Base-by-base conservation (phyloP, 164 flowering plant species). In the Sextonia rubra region DNA sequence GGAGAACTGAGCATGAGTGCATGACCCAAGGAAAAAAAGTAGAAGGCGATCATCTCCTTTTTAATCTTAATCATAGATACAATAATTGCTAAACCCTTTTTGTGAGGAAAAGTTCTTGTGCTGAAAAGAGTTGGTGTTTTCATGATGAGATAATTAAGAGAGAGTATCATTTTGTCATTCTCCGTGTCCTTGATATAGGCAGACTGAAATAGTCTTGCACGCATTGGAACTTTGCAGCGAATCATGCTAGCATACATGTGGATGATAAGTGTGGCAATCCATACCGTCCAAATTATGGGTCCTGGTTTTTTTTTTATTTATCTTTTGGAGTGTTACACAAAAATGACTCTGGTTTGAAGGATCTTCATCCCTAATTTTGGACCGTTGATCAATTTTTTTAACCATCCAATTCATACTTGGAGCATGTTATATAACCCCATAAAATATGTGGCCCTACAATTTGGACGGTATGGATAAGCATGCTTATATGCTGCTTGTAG, bases 61-160 rank as follows among this genome's bases (percentile, higher is more conserved):
- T 71, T 68, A 73, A 76, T 74, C 77, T 82, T 84, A 90, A 90
- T 90, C 92, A 88, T 88, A 81, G 61, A 78, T 74, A 82, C 63
- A 78, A 89, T 89, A 78, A 88, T 91, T 85, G 81, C 83, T 68
- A 58, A 69, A 77, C 32, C 77, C 71, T 85, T 86, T 52, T 76
- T 52, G 26, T 9, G 23, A 69, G 25, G 37, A 70, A 73, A 78
- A 64, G 47, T 44, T 69, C 73, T 72, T 68, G 49, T 67, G 64
- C 60, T 64, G 64, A 64, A 76, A 60, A 24, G 3, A 76, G 69
- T 76, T 74, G 69, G 69, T 78, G 70, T 71, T 47, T 22, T 75
- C 23, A 77, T 74, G 25, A 67, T 72, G 70, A 37, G 76, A 79
- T 75, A 73, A 77, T 72, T 66, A 70, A 70, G 60, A 25, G 60